Evolutionary conservation across 1,284 basidiomycete species (phyloP).

Genomic region (Microbotryum violaceum): DNA sequence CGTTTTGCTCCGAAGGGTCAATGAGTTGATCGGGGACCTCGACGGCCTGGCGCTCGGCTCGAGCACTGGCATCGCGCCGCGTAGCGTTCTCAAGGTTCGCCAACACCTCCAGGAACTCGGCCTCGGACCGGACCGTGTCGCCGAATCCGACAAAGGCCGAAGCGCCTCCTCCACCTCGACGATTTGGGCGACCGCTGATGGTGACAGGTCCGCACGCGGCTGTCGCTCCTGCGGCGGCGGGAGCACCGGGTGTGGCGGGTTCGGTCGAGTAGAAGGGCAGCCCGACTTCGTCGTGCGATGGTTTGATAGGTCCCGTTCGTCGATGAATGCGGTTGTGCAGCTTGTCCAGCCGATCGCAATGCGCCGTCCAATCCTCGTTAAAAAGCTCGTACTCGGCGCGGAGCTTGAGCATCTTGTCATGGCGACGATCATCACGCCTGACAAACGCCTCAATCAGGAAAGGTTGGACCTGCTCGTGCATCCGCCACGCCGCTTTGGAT

Average conservation of each 20-base stretch:
- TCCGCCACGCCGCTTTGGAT: slow-evolving; percentile 7
- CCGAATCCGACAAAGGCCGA: slow-evolving; percentile 43
- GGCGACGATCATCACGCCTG: slow-evolving; percentile 24
- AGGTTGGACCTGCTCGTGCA: slow-evolving; percentile 19
- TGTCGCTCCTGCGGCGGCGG: slow-evolving; percentile 14
- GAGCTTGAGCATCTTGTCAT: slow-evolving; percentile 27
- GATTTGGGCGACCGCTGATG: slow-evolving; percentile 28
- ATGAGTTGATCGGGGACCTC: slow-evolving; percentile 85
- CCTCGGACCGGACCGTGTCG: slow-evolving; percentile 85
- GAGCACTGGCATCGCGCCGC: slow-evolving; percentile 78
- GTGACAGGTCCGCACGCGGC: slow-evolving; percentile 24
- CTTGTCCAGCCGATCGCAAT: slow-evolving; percentile 31
- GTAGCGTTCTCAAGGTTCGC: slow-evolving; percentile 87
- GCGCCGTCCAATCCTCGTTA: slow-evolving; percentile 31
- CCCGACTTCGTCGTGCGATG: slow-evolving; percentile 23
- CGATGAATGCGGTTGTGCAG: slow-evolving; percentile 26
- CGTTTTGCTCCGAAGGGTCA: slow-evolving; percentile 48
- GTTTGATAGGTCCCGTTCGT: slow-evolving; percentile 3
- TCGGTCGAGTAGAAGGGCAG: slow-evolving; percentile 29
- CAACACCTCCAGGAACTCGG: slow-evolving; percentile 95
- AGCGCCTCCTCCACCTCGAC: slow-evolving; percentile 17
- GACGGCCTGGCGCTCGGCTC: slow-evolving; percentile 81
- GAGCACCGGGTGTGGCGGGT: slow-evolving; percentile 29
- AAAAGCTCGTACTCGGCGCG: slow-evolving; percentile 26
- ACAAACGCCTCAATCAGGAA: slow-evolving; percentile 21